These are phyloP conservation scores for Geotrichum candidum DNA, from an alignment of 1,139 yeast species.

Conservation along the genomic window DNA sequence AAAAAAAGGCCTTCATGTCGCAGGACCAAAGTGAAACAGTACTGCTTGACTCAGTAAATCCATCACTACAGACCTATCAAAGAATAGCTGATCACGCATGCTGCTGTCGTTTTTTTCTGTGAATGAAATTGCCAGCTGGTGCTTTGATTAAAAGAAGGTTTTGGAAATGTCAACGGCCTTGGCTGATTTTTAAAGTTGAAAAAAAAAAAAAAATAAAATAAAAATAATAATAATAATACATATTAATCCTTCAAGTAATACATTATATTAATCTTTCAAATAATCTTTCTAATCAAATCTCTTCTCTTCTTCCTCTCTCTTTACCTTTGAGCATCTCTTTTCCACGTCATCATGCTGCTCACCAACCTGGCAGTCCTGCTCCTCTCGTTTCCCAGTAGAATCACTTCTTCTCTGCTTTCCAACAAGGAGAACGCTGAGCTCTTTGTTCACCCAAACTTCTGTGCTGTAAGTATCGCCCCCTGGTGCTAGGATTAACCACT, in stretches of 20 bases:
- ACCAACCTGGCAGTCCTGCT: conserved; percentile 13
- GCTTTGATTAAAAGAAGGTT: no score
- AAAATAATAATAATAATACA: background rate
- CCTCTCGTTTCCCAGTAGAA: conserved; percentile 12
- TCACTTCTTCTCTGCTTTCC: conserved; percentile 11
- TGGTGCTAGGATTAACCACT: background rate
- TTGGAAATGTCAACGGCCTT: background rate
- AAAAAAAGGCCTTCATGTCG: background rate
- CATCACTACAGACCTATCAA: no score
- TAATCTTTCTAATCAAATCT: background rate
- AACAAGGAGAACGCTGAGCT: conserved; percentile 11
- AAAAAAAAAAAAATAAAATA: background rate
- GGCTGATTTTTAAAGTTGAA: background rate
- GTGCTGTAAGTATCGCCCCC: conserved; percentile 10
- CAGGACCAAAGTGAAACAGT: no score
- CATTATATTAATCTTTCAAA: no score
- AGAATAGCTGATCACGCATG: no score
- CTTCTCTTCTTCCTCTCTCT: background rate
- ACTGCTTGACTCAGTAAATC: no score
- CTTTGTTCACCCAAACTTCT: conserved; percentile 14
- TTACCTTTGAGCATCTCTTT: background rate
- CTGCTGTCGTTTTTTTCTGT: no score
- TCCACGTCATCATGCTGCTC: conserved; percentile 5
- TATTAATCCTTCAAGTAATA: no score
- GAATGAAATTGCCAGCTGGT: no score